Evolutionary conservation across 345 rosid species (phyloP).

Genomic region (Salix viminalis): DNA sequence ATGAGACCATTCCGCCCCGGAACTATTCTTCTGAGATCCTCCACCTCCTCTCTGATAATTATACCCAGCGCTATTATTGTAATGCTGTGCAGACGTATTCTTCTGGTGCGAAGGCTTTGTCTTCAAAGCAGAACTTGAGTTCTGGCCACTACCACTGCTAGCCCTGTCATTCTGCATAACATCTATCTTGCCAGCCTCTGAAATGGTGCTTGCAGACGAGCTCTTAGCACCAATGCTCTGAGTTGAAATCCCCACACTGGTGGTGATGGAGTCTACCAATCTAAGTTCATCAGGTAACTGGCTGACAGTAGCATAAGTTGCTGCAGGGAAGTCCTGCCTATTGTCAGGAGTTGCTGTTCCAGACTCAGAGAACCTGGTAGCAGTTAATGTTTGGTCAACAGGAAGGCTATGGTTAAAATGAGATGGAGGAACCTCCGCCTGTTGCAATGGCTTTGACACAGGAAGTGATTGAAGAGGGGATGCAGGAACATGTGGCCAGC

Average conservation of each 20-base stretch:
- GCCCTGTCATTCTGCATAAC: conserved; percentile 23
- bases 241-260: conserved; percentile 29
- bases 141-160: conserved; percentile 28
- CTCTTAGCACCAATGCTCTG: conserved; percentile 34
- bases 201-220: conserved; percentile 26
- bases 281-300: conserved; percentile 59
- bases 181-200: conserved; percentile 27
- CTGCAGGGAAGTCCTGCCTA: conserved; percentile 26
- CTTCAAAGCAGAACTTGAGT: conserved; percentile 32
- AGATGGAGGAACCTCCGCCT: conserved; percentile 47
- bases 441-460: conserved; percentile 57
- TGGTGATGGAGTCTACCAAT: conserved; percentile 50
- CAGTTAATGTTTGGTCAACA: conserved; percentile 42
- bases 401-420: conserved; percentile 52
- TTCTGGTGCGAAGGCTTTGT: conserved; percentile 48
- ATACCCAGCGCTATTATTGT: conserved; percentile 36
- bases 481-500: conserved; percentile 73
- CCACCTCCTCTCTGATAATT: conserved; percentile 44
- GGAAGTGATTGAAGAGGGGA: conserved; percentile 49
- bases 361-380: conserved; percentile 49
- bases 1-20: conserved; percentile 52
- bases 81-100: conserved; percentile 44
- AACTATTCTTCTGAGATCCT: conserved; percentile 38
- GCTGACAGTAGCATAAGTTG: conserved; percentile 35
- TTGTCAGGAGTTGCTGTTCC: conserved; percentile 40